Percentiles rank a stretch among this genome's conserved stretches.
phyloP scores from a whole-genome alignment of 192 early-diverging fungal species.

The Chytriomyces confervae region DNA sequence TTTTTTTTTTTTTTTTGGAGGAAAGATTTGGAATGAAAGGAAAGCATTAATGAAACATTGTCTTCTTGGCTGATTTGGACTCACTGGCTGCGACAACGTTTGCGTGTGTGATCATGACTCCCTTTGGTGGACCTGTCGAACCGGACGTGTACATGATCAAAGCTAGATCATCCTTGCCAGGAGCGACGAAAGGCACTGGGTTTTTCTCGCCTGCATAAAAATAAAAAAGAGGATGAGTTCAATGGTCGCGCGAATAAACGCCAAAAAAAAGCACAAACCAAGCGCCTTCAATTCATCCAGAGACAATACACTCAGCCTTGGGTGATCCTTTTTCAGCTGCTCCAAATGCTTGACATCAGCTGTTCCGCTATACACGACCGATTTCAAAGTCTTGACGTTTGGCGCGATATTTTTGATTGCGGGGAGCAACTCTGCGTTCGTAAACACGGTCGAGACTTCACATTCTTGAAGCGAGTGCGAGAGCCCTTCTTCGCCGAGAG shows the following conservation, averaged over 20 bases:
- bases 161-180: conserved; percentile 65
- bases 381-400: conserved; percentile 65
- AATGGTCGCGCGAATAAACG: neutral
- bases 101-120: conserved; percentile 82
- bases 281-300: conserved; percentile 70
- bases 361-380: conserved; percentile 75
- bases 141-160: conserved; percentile 89
- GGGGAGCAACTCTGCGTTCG: conserved; percentile 73
- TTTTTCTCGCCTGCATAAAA: conserved; percentile 54
- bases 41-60: conserved; percentile 30
- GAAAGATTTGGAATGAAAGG: too few relatives aligned
- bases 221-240: neutral
- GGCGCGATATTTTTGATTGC: conserved; percentile 65
- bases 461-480: conserved; percentile 83
- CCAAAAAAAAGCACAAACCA: conserved; percentile 49
- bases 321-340: neutral
- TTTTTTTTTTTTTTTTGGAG: too few relatives aligned
- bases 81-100: conserved; percentile 76
- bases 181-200: conserved; percentile 53
- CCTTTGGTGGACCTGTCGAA: conserved; percentile 89
- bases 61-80: conserved; percentile 32
- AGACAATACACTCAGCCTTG: conserved; percentile 53
- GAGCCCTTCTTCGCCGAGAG: conserved; percentile 85
- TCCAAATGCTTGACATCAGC: conserved; percentile 41
- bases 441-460: conserved; percentile 74